Percentiles rank a stretch among this genome's conserved stretches.
Evolutionary conservation across 345 rosid species (phyloP).

Genomic region (Hevea brasiliensis): DNA sequence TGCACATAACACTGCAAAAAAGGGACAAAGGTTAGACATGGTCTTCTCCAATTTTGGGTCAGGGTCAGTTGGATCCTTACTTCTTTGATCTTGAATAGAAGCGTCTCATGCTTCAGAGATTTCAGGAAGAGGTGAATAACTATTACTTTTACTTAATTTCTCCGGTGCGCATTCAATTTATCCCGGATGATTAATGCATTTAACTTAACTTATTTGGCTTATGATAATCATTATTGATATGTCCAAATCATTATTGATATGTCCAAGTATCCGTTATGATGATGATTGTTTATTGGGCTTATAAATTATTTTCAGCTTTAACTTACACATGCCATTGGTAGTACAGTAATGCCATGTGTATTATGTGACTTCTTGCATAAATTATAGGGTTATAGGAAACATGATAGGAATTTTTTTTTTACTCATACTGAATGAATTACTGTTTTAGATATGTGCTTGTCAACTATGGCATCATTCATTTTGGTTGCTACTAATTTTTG

Average conservation of each 20-base stretch:
- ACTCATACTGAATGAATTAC: not conserved
- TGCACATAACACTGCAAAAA: slow-evolving; percentile 86
- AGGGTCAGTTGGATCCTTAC: slow-evolving; percentile 74
- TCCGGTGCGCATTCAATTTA: not conserved
- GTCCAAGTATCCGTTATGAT: not conserved
- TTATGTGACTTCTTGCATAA: not conserved
- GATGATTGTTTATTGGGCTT: not conserved
- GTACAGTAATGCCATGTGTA: not conserved
- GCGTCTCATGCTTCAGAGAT: slow-evolving; percentile 92
- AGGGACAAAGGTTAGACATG: slow-evolving; percentile 93
- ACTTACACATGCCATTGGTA: not conserved
- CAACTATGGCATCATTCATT: not conserved
- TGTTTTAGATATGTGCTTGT: not conserved
- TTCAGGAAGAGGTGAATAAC: slow-evolving; percentile 81
- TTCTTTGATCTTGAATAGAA: slow-evolving; percentile 76
- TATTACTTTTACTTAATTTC: not conserved
- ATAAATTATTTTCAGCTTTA: not conserved
- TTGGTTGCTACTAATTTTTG: not conserved
- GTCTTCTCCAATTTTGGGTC: slow-evolving; percentile 77
- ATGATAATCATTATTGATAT: not conserved
- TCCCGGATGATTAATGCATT: not conserved
- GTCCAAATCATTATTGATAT: not conserved
- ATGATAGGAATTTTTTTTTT: not conserved
- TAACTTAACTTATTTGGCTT: not conserved
- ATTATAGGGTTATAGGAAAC: not conserved